Conservation (phyloP, 345 rosid species). For the Lepidium sativum region DNA sequence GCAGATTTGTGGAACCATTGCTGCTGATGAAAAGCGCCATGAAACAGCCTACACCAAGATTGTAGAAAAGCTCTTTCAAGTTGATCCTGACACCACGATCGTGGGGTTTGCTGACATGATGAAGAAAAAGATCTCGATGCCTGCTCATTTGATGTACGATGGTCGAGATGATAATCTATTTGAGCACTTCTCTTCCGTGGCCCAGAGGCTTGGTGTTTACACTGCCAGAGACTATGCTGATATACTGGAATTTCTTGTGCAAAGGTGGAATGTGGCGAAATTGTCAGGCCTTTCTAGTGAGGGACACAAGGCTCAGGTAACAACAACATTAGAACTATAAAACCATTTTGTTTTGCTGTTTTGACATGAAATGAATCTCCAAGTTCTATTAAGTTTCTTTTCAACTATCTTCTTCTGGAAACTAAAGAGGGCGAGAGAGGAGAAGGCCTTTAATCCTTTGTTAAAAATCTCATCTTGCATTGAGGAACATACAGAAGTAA, state of each 20-base stretch:
- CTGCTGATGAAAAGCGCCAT: constrained; percentile 57
- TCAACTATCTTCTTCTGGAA: neutral
- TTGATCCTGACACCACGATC: constrained; percentile 39
- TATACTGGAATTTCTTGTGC: constrained; percentile 39
- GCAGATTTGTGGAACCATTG: constrained; percentile 47
- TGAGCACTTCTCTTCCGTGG: constrained; percentile 42
- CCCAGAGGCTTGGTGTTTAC: constrained; percentile 49
- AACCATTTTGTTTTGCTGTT: neutral
- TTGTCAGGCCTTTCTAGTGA: constrained; percentile 37
- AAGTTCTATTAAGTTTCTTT: neutral
- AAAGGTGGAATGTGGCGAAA: constrained; percentile 39
- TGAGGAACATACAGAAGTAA: neutral
- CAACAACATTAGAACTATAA: constrained; percentile 6
- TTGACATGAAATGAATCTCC: neutral
- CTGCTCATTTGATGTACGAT: constrained; percentile 50
- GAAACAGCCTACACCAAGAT: constrained; percentile 47
- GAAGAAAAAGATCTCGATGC: constrained; percentile 52
- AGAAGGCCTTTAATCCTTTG: neutral
- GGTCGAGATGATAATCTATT: constrained; percentile 40
- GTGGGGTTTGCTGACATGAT: constrained; percentile 48
- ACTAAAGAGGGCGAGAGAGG: neutral
- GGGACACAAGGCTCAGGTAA: constrained; percentile 38
- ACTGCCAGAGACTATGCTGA: constrained; percentile 50
- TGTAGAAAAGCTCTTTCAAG: constrained; percentile 44
- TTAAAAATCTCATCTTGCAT: neutral